These are phyloP conservation scores for Limnomonas spitsbergensis DNA, from an alignment of 139 green algal genomes.

Conservation along the genomic window DNA sequence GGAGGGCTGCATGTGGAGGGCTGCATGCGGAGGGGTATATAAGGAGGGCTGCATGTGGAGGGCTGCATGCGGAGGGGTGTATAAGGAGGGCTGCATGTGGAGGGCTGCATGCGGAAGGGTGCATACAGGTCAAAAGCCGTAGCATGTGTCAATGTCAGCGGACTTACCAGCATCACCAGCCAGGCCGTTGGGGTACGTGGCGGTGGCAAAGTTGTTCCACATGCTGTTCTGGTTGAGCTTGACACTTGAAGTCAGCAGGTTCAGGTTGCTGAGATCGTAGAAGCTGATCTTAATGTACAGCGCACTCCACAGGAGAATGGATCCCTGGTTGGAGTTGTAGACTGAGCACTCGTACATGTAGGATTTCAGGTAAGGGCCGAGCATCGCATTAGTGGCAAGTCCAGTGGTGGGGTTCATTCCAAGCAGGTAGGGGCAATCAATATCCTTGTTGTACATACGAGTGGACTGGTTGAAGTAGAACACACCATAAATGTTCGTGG, in stretches of 20 bases:
- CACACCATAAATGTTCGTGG: not conserved
- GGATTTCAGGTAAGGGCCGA: not conserved
- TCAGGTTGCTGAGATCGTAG: not conserved
- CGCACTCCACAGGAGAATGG: not conserved
- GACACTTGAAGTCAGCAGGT: not conserved
- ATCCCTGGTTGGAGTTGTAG: not conserved
- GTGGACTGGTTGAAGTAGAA: conserved; percentile 9
- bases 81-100: no score
- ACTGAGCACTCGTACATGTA: not conserved
- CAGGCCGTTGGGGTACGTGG: not conserved
- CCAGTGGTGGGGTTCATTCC: not conserved
- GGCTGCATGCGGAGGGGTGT: no score
- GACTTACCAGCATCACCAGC: not conserved
- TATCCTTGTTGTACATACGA: not conserved
- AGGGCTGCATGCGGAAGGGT: no score
- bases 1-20: no score
- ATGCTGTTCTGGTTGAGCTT: not conserved
- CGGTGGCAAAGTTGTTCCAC: conserved; percentile 5
- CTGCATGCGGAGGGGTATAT: no score
- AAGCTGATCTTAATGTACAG: not conserved
- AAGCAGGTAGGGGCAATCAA: conserved; percentile 3
- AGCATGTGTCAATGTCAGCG: not conserved
- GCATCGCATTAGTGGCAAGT: not conserved
- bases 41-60: no score
- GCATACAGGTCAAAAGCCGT: not conserved